Conservation (phyloP, 495 filamentous ascomycete species). For the Durotheca rogersii region DNA sequence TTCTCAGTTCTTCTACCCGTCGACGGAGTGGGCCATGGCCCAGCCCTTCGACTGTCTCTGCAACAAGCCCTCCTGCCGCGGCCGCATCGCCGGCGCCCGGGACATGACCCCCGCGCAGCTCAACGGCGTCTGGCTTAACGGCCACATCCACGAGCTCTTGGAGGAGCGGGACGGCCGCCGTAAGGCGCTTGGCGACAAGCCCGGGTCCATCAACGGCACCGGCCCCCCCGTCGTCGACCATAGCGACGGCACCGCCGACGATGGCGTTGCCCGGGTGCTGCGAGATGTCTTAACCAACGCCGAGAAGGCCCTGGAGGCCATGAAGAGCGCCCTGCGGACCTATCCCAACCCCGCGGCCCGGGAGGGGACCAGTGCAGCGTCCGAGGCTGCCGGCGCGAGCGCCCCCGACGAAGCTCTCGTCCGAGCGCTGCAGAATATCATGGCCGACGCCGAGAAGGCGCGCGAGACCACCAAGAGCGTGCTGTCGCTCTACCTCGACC, state of each 20-base stretch:
- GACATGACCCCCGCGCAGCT: slow-evolving; percentile 51
- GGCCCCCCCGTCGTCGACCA: too few species aligned
- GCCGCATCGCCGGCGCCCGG: slow-evolving; percentile 54
- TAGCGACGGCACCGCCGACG: too few species aligned
- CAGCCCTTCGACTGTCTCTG: slow-evolving; percentile 71
- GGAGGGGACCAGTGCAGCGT: not conserved
- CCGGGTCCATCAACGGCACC: slow-evolving; percentile 1
- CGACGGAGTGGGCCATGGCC: slow-evolving; percentile 74
- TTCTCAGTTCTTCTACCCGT: slow-evolving; percentile 71
- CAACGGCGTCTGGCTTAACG: slow-evolving; percentile 54
- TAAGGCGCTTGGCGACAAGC: too few species aligned
- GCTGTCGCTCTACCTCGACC: too few species aligned
- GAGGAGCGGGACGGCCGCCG: slow-evolving; percentile 33
- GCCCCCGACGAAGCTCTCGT: slow-evolving; percentile 1
- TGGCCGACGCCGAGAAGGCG: too few species aligned
- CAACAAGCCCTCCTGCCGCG: slow-evolving; percentile 51
- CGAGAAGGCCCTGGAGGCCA: slow-evolving; percentile 42
- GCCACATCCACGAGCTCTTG: slow-evolving; percentile 54
- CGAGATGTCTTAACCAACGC: slow-evolving; percentile 40
- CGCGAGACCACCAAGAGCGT: too few species aligned
- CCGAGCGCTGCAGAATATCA: too few species aligned
- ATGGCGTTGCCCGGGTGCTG: slow-evolving; percentile 36
- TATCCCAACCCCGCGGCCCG: slow-evolving; percentile 33
- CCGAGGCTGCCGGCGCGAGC: not conserved
- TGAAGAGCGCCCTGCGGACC: slow-evolving; percentile 35